Evolutionary conservation across 2,329 filamentous ascomycete genomes (phyloP), one percentile per base, ranked within the genome.

Genomic region (Colletotrichum cereale): DNA sequence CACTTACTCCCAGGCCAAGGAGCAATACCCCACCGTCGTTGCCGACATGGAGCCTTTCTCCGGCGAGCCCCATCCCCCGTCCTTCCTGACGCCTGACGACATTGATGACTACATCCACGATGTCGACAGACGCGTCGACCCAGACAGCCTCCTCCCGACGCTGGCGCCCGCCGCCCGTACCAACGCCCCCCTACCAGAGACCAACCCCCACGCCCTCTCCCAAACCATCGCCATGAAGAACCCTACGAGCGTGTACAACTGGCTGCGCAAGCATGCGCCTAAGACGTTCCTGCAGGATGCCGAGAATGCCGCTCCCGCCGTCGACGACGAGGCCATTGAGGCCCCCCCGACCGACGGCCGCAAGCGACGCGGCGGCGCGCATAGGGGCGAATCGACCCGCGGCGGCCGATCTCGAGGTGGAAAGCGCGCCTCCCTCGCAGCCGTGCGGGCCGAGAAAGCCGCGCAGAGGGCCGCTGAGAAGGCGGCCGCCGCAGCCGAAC

Each of bases 191-290:
- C 74, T 73, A 69, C 70, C 74, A 24, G 79, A 79, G 65, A 77
- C 78, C 31, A 79, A 80, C 69, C 81, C 78, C 66, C 82, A 79
- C 75, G 77, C 81, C 77, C 84, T 81, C 76, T 82, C 77, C 75
- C 80, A 74, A 26, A 74, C 29, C 79, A 73, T 75, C 78, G 67
- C 83, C 55, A 80, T 85, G 52, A 84, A 86, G 76, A 98, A 98
- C 79, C 95, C 95, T 0, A 93, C 94, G 52, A 97, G 93, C 71
- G 95, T 97, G 3, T 97, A 97, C 84, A 98, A 97, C 81, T 99
- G 96, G 96, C 88, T 99, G 16, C 89, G 94, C 73, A 91, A 94
- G 78, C 88, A 97, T 81, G 91, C 94, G 71, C 93, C 95, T 3
- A 91, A 96, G 80, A 91, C 95, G 60, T 95, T 97, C 83, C 84